Evolutionary conservation across 2,329 filamentous ascomycete species (phyloP), one percentile per base, ranked within the genome.

Genomic region (Stachybotrys elegans): DNA sequence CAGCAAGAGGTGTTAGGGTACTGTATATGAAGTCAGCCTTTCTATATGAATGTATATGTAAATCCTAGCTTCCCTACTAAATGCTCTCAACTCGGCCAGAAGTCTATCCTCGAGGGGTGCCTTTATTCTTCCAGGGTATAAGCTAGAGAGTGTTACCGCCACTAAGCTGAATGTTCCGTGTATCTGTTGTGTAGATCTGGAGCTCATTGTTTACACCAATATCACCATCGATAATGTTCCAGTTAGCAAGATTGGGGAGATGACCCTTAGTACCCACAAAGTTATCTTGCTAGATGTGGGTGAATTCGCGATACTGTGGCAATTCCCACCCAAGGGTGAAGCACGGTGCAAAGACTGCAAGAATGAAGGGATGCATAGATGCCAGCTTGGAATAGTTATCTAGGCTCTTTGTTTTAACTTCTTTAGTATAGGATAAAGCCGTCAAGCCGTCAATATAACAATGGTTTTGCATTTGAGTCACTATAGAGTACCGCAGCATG

Each of bases 141-240:
- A 78, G 62, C 57, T 78, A 73, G 12, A 78, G 59, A 0, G 74
- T 76, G 16, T 61, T 50, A 34, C 71, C 73, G 12, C 74, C 74
- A 8, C 69, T 72, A 39, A 73, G 65, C 54, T 78, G 75, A 16
- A 75, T 59, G 58, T 78, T 75, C 45, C 57, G 50, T 43, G 58
- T 61, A 39, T 65, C 68, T 5, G 58, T 54, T 27, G 66, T 67
- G 62, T 78, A 78, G 4, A 60, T 60, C 58, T 78, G 66, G 40
- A 66, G 56, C 58, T 78, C 74, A 51, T 67, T 62, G 63, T 78
- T 78, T 54, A 68, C 64, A 47, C 66, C 57, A n/a, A 72, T 52
- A 56, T 71, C 57, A 16, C 62, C 57, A 22, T 66, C 63, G 45
- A 72, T 64, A 57, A 72, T 70, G 8, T 29, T 29, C 25, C 25